Base-by-base conservation (phyloP, 2,329 filamentous ascomycete species). In the Ascochyta viciae-villosae region DNA sequence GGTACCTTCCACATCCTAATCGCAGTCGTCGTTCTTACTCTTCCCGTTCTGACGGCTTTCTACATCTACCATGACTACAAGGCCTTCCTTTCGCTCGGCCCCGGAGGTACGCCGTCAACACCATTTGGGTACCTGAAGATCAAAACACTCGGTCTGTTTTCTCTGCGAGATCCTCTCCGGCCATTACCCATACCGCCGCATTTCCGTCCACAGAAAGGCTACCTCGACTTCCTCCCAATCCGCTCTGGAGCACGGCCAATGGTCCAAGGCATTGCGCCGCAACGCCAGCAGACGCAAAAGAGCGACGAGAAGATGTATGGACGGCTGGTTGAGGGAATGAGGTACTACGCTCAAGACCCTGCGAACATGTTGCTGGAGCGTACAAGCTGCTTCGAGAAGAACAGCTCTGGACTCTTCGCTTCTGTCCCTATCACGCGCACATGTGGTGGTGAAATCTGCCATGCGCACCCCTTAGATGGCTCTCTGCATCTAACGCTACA, bases 401-500 rank as follows among this genome's bases (percentile, higher is more conserved):
- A 94, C 70, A 89, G 89, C 38, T 83, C 91, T 6, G 91, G 88
- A 0, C 81, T 96, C 0, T 95, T 94, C 74, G 84, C 89, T 1
- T 80, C 78, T 3, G 80, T 83, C 46, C 87, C 88, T 0, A 80
- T 89, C 60, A 89, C 89, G 69, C 83, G 85, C 27, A 90, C 87
- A 10, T 91, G 89, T 65, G 85, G 88, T 63, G 91, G 91, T n/a
- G 92, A 96, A 76, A 84, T 96, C 39, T 89, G 86, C 66, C 92
- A 96, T 73, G 85, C 91, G 10, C 92, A 96, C 75, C 85, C 87
- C 44, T 87, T 83, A 23, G 91, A 95, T 63, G 85, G 89, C 58
- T 89, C 87, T 3, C 81, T 95, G 82, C 92, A 96, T 74, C 81
- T 95, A 77, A 90, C 87, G 44, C 81, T 96, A 48, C 91, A 95